Evolutionary conservation across 139 green algal species (phyloP).

Genomic region (Closterium sp.): DNA sequence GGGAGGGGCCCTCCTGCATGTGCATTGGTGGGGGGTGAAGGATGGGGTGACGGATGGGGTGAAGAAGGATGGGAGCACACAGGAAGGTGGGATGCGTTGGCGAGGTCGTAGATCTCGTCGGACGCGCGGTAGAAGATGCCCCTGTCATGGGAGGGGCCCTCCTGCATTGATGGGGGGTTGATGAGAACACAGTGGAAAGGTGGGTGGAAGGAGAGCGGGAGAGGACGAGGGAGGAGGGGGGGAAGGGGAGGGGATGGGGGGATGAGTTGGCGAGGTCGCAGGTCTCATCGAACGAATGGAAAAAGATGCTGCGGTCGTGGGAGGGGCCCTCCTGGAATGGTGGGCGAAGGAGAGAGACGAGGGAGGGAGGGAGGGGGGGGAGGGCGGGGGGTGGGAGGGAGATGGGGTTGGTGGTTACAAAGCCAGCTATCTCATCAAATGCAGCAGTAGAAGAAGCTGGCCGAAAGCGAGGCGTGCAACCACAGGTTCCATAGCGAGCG

Average conservation of each 20-base stretch:
- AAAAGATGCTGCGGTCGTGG: conserved; percentile 52
- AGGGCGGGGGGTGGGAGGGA: no score
- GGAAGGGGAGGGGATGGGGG: background rate
- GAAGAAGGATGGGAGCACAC: background rate
- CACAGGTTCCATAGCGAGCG: no score
- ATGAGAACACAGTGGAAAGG: conserved; percentile 4
- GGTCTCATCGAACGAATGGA: conserved; percentile 57
- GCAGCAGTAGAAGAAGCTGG: no score
- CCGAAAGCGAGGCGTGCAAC: no score
- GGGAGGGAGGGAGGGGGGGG: no score
- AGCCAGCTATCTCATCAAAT: no score
- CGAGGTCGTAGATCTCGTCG: conserved; percentile 55
- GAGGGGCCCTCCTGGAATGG: conserved; percentile 22
- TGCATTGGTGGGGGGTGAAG: conserved; percentile 7
- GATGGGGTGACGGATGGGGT: no score
- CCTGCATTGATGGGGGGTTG: conserved; percentile 8
- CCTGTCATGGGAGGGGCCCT: conserved; percentile 35
- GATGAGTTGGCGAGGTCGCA: conserved; percentile 41
- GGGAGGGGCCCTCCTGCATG: conserved; percentile 26
- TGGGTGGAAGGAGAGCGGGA: background rate
- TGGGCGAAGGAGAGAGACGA: no score
- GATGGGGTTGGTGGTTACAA: no score
- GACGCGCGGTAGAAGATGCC: conserved; percentile 61
- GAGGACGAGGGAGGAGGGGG: background rate
- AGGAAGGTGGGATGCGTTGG: conserved; percentile 20